phyloP scores from a whole-genome alignment of 2,329 filamentous ascomycete species.

The Ceratocystis variospora region DNA sequence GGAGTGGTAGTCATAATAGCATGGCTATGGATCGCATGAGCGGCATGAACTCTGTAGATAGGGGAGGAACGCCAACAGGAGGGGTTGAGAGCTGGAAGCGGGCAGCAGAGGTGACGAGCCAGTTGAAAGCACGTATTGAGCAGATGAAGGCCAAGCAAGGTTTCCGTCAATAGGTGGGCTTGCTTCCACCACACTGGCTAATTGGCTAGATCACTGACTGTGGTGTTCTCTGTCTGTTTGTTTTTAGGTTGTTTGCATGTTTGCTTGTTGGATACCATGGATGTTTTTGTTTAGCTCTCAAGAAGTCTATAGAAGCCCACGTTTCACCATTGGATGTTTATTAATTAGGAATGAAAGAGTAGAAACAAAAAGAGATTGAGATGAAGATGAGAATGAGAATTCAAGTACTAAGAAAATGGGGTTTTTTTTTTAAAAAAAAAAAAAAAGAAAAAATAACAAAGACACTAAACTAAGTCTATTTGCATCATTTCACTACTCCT shows the following conservation, averaged over 20 bases:
- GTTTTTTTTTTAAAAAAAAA: too few species aligned
- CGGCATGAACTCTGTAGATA: slow-evolving; percentile 1
- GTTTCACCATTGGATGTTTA: background rate
- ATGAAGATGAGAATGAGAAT: too few species aligned
- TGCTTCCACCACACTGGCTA: background rate
- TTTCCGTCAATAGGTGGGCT: slow-evolving; percentile 12
- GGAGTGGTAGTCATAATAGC: background rate
- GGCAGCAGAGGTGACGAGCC: slow-evolving; percentile 93
- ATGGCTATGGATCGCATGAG: slow-evolving; percentile 9
- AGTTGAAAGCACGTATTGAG: slow-evolving; percentile 92
- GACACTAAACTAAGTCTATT: too few species aligned
- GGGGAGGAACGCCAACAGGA: slow-evolving; percentile 11
- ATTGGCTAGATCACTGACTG: background rate
- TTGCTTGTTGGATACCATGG: slow-evolving; percentile 5
- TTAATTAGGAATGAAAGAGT: background rate
- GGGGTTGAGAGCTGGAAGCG: slow-evolving; percentile 89
- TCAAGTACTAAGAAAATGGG: too few species aligned
- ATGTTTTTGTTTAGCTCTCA: background rate
- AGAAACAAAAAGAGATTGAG: too few species aligned
- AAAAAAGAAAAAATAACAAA: too few species aligned
- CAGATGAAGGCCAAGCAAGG: slow-evolving; percentile 67
- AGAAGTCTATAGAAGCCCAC: slow-evolving; percentile 3
- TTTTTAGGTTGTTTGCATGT: slow-evolving; percentile 5
- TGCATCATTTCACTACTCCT: too few species aligned
- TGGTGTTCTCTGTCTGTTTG: background rate